Evolutionary conservation across 768 basidiomycete genomes (phyloP).

Genomic region (Termitomyces sp.): DNA sequence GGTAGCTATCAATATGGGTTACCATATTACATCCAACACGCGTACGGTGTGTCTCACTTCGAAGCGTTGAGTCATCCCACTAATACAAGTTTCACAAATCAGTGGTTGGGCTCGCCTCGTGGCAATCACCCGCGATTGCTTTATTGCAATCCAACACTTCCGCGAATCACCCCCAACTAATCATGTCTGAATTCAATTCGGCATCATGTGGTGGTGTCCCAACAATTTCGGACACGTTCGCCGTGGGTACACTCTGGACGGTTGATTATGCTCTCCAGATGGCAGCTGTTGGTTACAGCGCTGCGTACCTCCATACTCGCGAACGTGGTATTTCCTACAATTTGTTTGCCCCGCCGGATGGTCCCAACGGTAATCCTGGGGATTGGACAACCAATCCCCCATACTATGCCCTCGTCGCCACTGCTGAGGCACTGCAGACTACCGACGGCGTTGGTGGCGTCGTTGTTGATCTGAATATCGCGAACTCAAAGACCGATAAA

Average conservation of each 20-base stretch:
- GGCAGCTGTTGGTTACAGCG: constrained; percentile 44
- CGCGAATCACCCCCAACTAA: constrained; percentile 29
- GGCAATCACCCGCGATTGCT: constrained; percentile 43
- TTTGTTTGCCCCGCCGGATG: constrained; percentile 39
- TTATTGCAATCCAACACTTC: constrained; percentile 27
- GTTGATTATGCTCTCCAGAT: constrained; percentile 51
- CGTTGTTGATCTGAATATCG: constrained; percentile 45
- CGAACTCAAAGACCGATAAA: constrained; percentile 30
- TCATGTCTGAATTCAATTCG: constrained; percentile 55
- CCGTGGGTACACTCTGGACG: constrained; percentile 47
- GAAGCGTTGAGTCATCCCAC: not conserved
- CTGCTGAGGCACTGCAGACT: constrained; percentile 40
- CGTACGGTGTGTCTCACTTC: constrained; percentile 34
- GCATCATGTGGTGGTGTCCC: constrained; percentile 52
- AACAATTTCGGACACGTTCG: constrained; percentile 48
- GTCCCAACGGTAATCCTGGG: constrained; percentile 27
- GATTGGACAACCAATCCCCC: constrained; percentile 46
- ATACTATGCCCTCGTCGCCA: constrained; percentile 46
- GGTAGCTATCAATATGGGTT: constrained; percentile 32
- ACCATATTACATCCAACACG: constrained; percentile 42
- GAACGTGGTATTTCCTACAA: constrained; percentile 53
- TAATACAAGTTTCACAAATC: not conserved
- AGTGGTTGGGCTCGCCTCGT: constrained; percentile 40
- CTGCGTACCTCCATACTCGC: constrained; percentile 51
- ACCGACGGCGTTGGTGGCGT: constrained; percentile 31